phyloP scores from a whole-genome alignment of 768 basidiomycete species.

The Serendipita sp. region DNA sequence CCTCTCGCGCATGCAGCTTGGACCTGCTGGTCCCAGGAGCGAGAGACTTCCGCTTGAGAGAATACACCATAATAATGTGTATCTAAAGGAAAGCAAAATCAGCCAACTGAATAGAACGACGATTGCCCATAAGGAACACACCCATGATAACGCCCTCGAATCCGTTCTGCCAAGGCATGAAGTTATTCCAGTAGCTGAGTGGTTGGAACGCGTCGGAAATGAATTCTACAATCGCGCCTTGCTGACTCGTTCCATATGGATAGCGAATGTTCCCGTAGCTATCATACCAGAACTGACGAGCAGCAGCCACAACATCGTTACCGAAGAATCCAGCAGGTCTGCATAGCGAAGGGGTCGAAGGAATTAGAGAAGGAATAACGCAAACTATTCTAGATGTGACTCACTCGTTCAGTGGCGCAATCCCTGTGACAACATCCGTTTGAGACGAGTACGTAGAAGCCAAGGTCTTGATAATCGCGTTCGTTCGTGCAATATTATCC shows the following conservation, averaged over 20 bases:
- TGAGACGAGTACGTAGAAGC: constrained; percentile 41
- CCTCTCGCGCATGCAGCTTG: no score
- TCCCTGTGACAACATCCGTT: constrained; percentile 39
- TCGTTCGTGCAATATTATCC: constrained; percentile 49
- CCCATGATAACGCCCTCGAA: constrained; percentile 43
- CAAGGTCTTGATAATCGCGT: constrained; percentile 38
- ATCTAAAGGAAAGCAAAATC: background rate
- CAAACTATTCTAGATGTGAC: constrained; percentile 7
- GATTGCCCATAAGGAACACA: background rate
- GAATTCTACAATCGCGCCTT: constrained; percentile 43
- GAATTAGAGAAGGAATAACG: background rate
- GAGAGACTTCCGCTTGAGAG: background rate
- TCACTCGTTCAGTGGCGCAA: constrained; percentile 69
- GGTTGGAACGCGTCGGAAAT: constrained; percentile 71
- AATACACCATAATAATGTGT: constrained; percentile 3
- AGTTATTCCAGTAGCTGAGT: constrained; percentile 51
- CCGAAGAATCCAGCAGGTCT: constrained; percentile 64
- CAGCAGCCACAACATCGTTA: constrained; percentile 29
- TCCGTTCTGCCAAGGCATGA: constrained; percentile 20
- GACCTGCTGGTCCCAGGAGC: no score
- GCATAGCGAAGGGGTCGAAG: background rate
- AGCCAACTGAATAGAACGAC: background rate
- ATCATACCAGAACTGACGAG: constrained; percentile 40
- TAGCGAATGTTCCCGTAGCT: constrained; percentile 19
- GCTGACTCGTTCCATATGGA: constrained; percentile 26